Conservation (phyloP, 1,139 yeast genomes). For the Diutina mesorugosa region DNA sequence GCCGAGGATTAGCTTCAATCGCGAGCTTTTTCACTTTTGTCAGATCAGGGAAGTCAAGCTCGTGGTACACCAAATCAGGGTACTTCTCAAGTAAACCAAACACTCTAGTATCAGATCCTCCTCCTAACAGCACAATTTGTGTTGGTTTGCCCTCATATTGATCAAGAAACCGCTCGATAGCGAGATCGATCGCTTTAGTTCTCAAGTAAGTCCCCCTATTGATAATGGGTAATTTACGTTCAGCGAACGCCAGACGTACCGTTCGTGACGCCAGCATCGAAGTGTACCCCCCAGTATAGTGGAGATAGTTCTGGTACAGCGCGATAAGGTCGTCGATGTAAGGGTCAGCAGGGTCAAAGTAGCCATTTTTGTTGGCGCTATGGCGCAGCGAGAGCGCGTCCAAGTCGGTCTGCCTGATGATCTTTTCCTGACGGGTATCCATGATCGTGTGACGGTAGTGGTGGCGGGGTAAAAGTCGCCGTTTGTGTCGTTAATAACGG, state of each 20-base stretch:
- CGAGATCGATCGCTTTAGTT: conserved; percentile 44
- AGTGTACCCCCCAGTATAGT: conserved; percentile 27
- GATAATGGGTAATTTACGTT: conserved; percentile 63
- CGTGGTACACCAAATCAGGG: conserved; percentile 37
- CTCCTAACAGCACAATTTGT: conserved; percentile 76
- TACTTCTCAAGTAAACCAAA: conserved; percentile 32
- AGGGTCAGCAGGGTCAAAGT: conserved; percentile 38
- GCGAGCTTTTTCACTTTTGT: conserved; percentile 47
- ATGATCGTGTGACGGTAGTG: background rate
- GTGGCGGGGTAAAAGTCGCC: background rate
- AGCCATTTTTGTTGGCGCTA: conserved; percentile 41
- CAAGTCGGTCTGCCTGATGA: conserved; percentile 61
- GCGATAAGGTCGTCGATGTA: conserved; percentile 29
- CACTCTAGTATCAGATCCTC: conserved; percentile 90
- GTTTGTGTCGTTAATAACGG: background rate
- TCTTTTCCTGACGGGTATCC: conserved; percentile 21
- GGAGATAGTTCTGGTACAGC: conserved; percentile 25
- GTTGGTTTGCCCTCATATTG: conserved; percentile 13
- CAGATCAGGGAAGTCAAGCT: conserved; percentile 63
- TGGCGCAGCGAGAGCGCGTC: conserved; percentile 75
- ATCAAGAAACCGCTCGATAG: conserved; percentile 37
- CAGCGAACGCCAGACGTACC: conserved; percentile 24
- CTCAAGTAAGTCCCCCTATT: conserved; percentile 75
- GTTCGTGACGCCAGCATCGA: conserved; percentile 20
- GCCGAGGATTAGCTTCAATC: conserved; percentile 19